These are phyloP conservation scores for Fraxinus angustifolia DNA, from an alignment of 305 asterid genomes.

Conservation along the genomic window DNA sequence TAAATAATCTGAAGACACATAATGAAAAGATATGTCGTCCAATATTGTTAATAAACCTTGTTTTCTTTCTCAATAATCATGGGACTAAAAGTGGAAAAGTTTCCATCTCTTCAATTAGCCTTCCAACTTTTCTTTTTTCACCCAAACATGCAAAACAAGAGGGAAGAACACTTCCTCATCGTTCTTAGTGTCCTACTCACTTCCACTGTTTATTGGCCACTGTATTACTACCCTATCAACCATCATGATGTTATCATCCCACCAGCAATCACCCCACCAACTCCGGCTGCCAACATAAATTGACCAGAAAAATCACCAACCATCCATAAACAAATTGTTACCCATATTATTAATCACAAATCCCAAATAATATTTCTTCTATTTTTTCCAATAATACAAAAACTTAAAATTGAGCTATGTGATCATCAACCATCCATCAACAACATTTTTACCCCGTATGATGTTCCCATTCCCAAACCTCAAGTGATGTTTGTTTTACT, in stretches of 20 bases:
- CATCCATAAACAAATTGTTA: neutral
- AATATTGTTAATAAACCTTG: neutral
- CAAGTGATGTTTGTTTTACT: neutral
- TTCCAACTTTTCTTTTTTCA: neutral
- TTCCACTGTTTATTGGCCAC: neutral
- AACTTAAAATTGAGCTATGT: neutral
- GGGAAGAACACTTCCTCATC: neutral
- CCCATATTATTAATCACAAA: neutral
- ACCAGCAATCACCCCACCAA: neutral
- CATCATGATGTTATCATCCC: neutral
- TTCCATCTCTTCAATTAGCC: neutral
- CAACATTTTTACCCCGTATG: neutral
- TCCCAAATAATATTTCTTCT: neutral
- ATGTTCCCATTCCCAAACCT: neutral
- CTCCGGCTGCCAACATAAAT: neutral
- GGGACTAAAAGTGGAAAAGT: neutral
- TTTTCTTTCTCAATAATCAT: neutral
- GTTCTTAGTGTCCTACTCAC: neutral
- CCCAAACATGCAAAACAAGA: neutral
- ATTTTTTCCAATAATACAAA: neutral
- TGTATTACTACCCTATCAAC: neutral
- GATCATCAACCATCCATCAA: constrained; percentile 1
- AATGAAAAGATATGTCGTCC: neutral
- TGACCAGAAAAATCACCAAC: neutral
- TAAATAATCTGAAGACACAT: neutral